These are phyloP conservation scores for Leccinum idahoense DNA, from an alignment of 1,284 basidiomycete species.

Conservation along the genomic window DNA sequence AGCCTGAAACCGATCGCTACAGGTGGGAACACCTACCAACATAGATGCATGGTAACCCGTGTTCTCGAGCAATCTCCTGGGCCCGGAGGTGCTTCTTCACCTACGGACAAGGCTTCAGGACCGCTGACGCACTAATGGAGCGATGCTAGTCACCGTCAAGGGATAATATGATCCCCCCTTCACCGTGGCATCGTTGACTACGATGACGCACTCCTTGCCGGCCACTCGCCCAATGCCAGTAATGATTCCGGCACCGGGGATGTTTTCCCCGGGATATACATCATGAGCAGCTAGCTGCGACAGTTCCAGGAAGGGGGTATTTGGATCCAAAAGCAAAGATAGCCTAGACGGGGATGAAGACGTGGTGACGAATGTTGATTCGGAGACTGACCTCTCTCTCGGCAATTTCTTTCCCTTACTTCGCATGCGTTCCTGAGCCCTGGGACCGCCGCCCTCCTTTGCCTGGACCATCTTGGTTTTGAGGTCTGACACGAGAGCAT, in stretches of 20 bases:
- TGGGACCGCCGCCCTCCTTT: constrained; percentile 59
- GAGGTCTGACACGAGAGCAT: constrained; percentile 58
- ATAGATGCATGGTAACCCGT: constrained; percentile 88
- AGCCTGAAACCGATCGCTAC: constrained; percentile 5
- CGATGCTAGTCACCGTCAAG: constrained; percentile 57
- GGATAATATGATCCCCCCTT: constrained; percentile 94
- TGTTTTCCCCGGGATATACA: constrained; percentile 73
- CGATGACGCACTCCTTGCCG: constrained; percentile 81
- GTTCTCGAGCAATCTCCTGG: constrained; percentile 88
- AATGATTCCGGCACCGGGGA: constrained; percentile 89
- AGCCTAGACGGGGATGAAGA: constrained; percentile 37
- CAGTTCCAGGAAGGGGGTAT: constrained; percentile 88
- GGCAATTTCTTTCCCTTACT: constrained; percentile 83
- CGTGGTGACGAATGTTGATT: background rate
- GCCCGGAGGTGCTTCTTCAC: constrained; percentile 95
- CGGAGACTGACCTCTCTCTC: constrained; percentile 64
- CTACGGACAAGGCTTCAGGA: constrained; percentile 31
- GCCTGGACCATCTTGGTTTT: constrained; percentile 53
- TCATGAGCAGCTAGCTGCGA: constrained; percentile 84
- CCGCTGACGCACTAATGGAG: background rate
- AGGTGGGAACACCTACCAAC: constrained; percentile 52
- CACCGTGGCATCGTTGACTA: constrained; percentile 92
- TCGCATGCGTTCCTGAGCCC: constrained; percentile 74
- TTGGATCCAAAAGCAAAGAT: constrained; percentile 72
- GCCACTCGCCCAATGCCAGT: constrained; percentile 82